These are phyloP conservation scores for Zanthoxylum bungeanum DNA, from an alignment of 345 rosid species.

Conservation along the genomic window DNA sequence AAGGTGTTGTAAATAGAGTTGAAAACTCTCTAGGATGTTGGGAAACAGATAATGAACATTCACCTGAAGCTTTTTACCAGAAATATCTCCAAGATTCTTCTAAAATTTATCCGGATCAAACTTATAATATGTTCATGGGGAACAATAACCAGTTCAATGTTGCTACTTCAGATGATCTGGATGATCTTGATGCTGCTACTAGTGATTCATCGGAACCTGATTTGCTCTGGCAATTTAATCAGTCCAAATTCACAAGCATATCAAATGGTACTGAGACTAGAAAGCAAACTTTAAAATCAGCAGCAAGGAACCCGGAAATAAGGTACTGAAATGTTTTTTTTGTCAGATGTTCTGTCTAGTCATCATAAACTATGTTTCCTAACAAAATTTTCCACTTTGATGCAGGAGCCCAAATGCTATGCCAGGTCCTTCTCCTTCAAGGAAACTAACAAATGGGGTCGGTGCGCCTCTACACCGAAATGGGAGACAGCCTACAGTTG, in stretches of 20 bases:
- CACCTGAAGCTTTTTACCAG: slow-evolving; percentile 57
- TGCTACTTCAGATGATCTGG: slow-evolving; percentile 43
- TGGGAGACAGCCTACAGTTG: slow-evolving; percentile 50
- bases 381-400: slow-evolving; percentile 14
- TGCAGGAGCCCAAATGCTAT: slow-evolving; percentile 48
- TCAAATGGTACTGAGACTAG: slow-evolving; percentile 44
- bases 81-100: slow-evolving; percentile 69
- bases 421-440: slow-evolving; percentile 64
- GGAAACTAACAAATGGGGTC: slow-evolving; percentile 49
- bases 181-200: slow-evolving; percentile 83
- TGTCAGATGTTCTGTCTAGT: not conserved
- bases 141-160: slow-evolving; percentile 37
- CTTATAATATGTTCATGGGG: slow-evolving; percentile 60
- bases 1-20: slow-evolving; percentile 42
- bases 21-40: slow-evolving; percentile 53
- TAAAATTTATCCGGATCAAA: slow-evolving; percentile 59
- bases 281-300: slow-evolving; percentile 50
- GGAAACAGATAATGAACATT: slow-evolving; percentile 44
- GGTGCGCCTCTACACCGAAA: slow-evolving; percentile 37
- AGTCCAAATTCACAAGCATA: slow-evolving; percentile 50
- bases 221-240: slow-evolving; percentile 87
- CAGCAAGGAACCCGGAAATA: slow-evolving; percentile 43
- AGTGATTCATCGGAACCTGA: slow-evolving; percentile 92
- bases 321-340: too few species aligned
- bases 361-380: not conserved